phyloP scores from a whole-genome alignment of 73 alveolate species.

The Stentor roeselii region DNA sequence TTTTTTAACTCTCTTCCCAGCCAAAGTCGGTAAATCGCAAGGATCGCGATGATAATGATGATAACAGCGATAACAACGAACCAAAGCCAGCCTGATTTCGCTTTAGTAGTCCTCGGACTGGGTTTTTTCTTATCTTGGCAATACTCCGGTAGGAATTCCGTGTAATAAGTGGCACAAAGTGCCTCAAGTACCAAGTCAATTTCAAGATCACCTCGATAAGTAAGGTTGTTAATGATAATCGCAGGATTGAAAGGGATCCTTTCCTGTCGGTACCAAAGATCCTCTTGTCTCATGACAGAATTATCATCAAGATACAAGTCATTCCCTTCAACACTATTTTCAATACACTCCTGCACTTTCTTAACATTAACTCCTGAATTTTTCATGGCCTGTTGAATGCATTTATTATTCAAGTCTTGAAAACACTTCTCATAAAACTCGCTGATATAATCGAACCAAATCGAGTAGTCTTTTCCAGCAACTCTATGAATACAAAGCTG shows the following conservation, averaged over 20 bases:
- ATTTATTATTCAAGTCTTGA: not conserved
- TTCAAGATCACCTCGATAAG: constrained; percentile 50
- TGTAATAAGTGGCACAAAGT: not conserved
- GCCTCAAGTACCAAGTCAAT: not conserved
- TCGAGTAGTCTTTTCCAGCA: constrained; percentile 7
- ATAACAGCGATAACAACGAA: too few relatives aligned
- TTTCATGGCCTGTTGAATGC: constrained; percentile 30
- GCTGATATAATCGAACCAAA: constrained; percentile 44
- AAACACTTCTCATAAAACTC: constrained; percentile 32
- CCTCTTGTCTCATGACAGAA: constrained; percentile 23
- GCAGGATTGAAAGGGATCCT: constrained; percentile 30
- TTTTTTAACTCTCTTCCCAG: too few relatives aligned
- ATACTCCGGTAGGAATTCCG: not conserved
- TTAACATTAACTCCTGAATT: constrained; percentile 12
- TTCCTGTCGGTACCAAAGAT: not conserved
- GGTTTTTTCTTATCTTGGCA: not conserved
- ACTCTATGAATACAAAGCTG: constrained; percentile 56
- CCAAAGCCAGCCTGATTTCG: too few relatives aligned
- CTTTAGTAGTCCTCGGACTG: too few relatives aligned
- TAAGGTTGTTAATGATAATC: constrained; percentile 32
- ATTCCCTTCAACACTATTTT: constrained; percentile 30
- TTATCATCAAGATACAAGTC: constrained; percentile 32
- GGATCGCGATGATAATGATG: too few relatives aligned
- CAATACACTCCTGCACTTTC: constrained; percentile 25
- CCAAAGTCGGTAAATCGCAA: too few relatives aligned